phyloP scores from a whole-genome alignment of 1,139 yeast species.

The Scheffersomyces illinoinensis region DNA sequence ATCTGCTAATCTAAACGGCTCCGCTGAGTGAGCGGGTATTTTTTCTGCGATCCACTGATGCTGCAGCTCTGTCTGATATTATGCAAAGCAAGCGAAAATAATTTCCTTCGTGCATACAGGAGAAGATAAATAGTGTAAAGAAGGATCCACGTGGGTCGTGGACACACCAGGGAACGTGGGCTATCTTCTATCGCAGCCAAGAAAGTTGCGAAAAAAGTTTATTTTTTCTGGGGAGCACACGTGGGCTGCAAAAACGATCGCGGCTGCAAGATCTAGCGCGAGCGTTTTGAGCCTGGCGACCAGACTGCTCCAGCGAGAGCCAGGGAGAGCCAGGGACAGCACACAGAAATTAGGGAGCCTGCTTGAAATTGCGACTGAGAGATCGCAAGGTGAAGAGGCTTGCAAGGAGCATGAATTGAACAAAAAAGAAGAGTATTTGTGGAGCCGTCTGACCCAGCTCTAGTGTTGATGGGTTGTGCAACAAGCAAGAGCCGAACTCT shows the following conservation, averaged over 20 bases:
- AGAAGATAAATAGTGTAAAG: background rate
- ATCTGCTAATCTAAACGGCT: background rate
- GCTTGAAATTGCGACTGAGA: background rate
- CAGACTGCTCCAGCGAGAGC: background rate
- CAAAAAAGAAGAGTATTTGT: too few relatives aligned
- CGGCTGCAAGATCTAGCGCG: background rate
- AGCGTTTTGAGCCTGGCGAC: background rate
- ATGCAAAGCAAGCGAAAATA: background rate
- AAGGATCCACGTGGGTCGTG: conserved; percentile 12
- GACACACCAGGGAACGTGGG: conserved; percentile 10
- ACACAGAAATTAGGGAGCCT: background rate
- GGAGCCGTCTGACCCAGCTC: too few relatives aligned
- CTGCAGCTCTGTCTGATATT: background rate
- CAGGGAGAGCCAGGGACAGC: background rate
- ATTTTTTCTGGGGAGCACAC: background rate
- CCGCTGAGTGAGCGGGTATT: background rate
- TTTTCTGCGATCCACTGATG: background rate
- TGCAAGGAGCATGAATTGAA: background rate
- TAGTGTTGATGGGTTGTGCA: too few relatives aligned
- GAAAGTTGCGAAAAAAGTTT: conserved; percentile 8
- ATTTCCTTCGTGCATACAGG: background rate
- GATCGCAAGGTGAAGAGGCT: background rate
- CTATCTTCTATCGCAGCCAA: conserved; percentile 1
- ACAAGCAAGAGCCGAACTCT: too few relatives aligned
- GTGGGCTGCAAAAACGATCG: background rate